Base-by-base conservation (phyloP, 75 land plant genomes). In the Chamaecyparis obtusa region DNA sequence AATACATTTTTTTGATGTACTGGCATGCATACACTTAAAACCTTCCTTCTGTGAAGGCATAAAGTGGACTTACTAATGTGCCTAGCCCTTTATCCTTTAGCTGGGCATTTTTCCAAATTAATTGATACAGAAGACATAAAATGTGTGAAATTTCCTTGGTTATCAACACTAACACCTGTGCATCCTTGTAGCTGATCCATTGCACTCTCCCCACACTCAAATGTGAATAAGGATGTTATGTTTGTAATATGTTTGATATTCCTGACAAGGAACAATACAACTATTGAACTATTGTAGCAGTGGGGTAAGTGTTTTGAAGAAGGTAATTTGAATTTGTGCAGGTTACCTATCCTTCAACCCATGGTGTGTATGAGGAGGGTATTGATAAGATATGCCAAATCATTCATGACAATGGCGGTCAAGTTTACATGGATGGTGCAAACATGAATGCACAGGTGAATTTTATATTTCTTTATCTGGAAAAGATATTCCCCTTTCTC, bases 391-490 rank as follows among this genome's bases (percentile, higher is more conserved):
- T 98, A 43, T 98, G 99, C 90, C 94, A 92, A 83, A 98, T 98
- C 44, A 98, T 98, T 81, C 99, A 98, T 88, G 93, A 95, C 76
- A 93, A 97, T 91, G 99, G 99, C 3, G 99, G 99, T 9, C 99
- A 98, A 90, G 99, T 98, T 67, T 98, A 98, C 90, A 98, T 97
- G 99, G 99, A 98, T 92, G 99, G 99, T 30, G 99, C 99, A 44
- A 98, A 98, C 92, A 98, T 98, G 99, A 98, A 98, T 92, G 99
- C 99, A 17, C 99, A 98, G 95, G 99, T 98, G 75, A 81, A 49
- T 35, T 32, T 84, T 49, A 46, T 81, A 46, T 49, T 10, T 81
- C n/a, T 81, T 14, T 43, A 43, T 80, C 83, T n/a, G n/a, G n/a
- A n/a, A n/a, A n/a, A n/a, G n/a, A 0, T 16, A 41, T 79, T 27